Percentiles rank a stretch among this genome's conserved stretches.
phyloP scores from a whole-genome alignment of 2,329 filamentous ascomycete species.

The Cylindrodendrum hubeiense region DNA sequence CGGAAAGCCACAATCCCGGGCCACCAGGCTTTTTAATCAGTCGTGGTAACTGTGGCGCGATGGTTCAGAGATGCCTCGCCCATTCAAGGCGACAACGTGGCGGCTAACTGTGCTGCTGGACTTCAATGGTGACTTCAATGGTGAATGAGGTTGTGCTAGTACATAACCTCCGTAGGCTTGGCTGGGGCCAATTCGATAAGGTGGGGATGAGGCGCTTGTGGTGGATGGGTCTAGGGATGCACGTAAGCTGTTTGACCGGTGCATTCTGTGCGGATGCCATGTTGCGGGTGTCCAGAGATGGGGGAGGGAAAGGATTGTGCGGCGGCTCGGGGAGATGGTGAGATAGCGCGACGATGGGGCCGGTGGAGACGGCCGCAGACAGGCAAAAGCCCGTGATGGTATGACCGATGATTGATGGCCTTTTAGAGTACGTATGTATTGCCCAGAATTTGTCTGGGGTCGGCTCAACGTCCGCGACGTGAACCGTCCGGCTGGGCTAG shows the following conservation, averaged over 20 bases:
- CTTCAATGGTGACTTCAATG: background rate
- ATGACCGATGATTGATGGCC: slow-evolving; percentile 6
- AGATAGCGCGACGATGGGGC: background rate
- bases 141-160: background rate
- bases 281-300: background rate
- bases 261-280: background rate
- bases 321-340: background rate
- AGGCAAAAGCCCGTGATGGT: background rate
- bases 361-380: slow-evolving; percentile 2
- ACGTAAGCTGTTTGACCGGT: background rate
- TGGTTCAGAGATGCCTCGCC: background rate
- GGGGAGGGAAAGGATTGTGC: background rate
- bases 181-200: background rate
- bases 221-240: background rate
- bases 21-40: background rate
- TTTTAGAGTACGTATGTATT: background rate
- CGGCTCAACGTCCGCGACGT: background rate
- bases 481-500: background rate
- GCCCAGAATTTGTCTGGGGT: background rate
- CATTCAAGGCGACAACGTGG: background rate
- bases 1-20: background rate
- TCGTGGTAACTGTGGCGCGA: slow-evolving; percentile 2
- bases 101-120: background rate
- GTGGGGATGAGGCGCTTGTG: slow-evolving; percentile 7
- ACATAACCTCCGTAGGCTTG: background rate